Base-by-base conservation (phyloP, 179 eudicot species). In the Silene noctiflora region DNA sequence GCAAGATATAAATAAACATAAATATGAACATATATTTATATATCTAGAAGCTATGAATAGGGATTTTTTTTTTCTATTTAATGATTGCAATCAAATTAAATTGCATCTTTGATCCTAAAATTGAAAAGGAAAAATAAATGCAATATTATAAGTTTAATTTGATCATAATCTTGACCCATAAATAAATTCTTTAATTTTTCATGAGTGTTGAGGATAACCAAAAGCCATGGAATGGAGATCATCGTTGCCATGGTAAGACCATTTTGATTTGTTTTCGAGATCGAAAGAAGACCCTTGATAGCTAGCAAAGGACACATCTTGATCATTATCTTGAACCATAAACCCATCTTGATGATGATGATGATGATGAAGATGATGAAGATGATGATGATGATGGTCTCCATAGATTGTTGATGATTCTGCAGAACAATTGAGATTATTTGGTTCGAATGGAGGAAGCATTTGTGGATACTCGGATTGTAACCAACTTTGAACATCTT, bases 141-240 rank as follows among this genome's bases (percentile, higher is more conserved):
- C 71, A 67, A n/a, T n/a, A 63, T 14, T 53, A 53, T 53, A 53
- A 53, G 3, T 42, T 53, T 53, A 53, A 53, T 51, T 10, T 48
- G 6, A 48, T n/a, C n/a, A n/a, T 51, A 16, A 16, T 51, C 58
- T 39, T 69, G 58, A 20, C 17, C 56, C 55, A 42, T 35, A 35
- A 42, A 44, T 69, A 35, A 42, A 44, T 69, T 20, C n/a, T 6
- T 39, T 42, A 3, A 7, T 31, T 31, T 27, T 70, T 79, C 75
- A 82, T 6, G 82, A 88, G 79, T 84, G 82, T 71, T 83, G 89
- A 79, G 83, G 75, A 72, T 90, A 91, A 33, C 91, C 87, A 59
- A 89, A 90, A 59, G 96, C 91, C 33, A 90, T 68, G 0, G 97
- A 84, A 74, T 87, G 90, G 46, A 94, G 93, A 53, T 94, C 97